A percentile compares a stretch with the other conserved stretches of the same genome.
Conservation (phyloP, 2,329 filamentous ascomycete species). For the Albifimbria verrucaria region DNA sequence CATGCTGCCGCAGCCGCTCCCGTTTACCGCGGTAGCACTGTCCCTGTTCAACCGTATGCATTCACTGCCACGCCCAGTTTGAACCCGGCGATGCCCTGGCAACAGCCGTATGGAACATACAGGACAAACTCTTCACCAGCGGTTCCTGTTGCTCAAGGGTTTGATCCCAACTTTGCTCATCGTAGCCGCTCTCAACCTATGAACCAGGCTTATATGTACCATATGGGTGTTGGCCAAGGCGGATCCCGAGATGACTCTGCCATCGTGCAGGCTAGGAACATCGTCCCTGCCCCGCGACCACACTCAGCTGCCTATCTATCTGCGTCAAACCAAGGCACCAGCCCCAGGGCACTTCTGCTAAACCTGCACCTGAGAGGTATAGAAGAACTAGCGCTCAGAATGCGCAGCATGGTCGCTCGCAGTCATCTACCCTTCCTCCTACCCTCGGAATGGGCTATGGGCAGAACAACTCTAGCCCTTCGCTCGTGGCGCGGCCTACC, state of each 20-base stretch:
- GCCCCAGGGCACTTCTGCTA: slow-evolving; percentile 32
- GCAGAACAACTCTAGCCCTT: slow-evolving; percentile 24
- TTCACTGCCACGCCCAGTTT: slow-evolving; percentile 70
- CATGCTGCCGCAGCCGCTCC: slow-evolving; percentile 32
- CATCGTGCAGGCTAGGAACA: slow-evolving; percentile 39
- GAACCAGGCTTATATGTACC: slow-evolving; percentile 35
- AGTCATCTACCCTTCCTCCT: slow-evolving; percentile 29
- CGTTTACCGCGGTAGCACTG: slow-evolving; percentile 53
- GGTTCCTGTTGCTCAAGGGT: slow-evolving; percentile 29
- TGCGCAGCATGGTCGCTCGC: slow-evolving; percentile 33
- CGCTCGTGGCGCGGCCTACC: slow-evolving; percentile 45
- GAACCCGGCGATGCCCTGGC: slow-evolving; percentile 51
- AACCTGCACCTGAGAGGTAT: slow-evolving; percentile 71
- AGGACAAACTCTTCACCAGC: slow-evolving; percentile 45
- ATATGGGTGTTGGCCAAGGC: slow-evolving; percentile 30
- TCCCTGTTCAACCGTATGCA: slow-evolving; percentile 71
- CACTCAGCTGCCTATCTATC: slow-evolving; percentile 40
- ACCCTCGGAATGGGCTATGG: slow-evolving; percentile 23
- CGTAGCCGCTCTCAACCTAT: slow-evolving; percentile 24
- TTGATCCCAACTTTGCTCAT: slow-evolving; percentile 17
- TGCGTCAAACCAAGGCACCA: slow-evolving; percentile 46
- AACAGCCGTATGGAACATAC: slow-evolving; percentile 42
- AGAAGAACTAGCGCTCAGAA: slow-evolving; percentile 57
- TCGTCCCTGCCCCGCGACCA: slow-evolving; percentile 35
- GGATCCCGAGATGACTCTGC: slow-evolving; percentile 53